A percentile compares a stretch with the other conserved stretches of the same genome.
Evolutionary conservation across 768 basidiomycete species (phyloP).

Genomic region (Leccinum rimulosum): DNA sequence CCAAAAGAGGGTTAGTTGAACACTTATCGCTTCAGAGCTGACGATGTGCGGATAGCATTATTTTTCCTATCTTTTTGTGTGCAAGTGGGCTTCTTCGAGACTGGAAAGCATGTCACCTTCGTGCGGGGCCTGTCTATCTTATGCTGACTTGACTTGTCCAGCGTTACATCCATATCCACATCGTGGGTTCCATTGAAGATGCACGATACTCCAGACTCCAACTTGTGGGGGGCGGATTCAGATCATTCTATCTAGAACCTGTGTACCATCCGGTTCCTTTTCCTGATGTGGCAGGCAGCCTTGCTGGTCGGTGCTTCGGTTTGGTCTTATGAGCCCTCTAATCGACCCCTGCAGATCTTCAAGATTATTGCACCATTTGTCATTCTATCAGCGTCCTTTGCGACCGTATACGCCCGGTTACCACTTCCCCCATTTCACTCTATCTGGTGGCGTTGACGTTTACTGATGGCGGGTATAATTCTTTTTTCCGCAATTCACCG

Average conservation of each 20-base stretch:
- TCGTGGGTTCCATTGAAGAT: no score
- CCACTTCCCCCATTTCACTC: constrained; percentile 76
- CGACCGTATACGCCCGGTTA: constrained; percentile 63
- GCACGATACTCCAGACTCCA: no score
- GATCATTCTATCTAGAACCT: constrained; percentile 83
- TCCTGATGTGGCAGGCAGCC: constrained; percentile 61
- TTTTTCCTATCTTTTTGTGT: no score
- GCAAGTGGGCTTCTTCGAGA: no score
- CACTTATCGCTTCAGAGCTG: no score
- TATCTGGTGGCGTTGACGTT: constrained; percentile 74
- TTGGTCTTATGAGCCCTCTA: constrained; percentile 2
- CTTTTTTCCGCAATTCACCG: no score
- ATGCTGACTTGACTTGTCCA: no score
- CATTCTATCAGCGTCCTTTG: constrained; percentile 67
- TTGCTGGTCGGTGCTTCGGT: constrained; percentile 48
- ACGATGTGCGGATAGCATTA: no score
- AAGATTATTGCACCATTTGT: constrained; percentile 82
- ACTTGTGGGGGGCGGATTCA: constrained; percentile 16
- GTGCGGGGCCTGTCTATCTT: no score
- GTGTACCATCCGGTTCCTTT: constrained; percentile 84
- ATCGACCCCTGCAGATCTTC: constrained; percentile 52
- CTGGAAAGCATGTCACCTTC: no score
- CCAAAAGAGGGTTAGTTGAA: no score
- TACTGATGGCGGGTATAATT: constrained; percentile 10
- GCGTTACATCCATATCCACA: no score